A percentile compares a stretch with the other conserved stretches of the same genome.
These are phyloP conservation scores for Sporothrix protearum DNA, from an alignment of 2,329 filamentous ascomycete species.

Conservation along the genomic window DNA sequence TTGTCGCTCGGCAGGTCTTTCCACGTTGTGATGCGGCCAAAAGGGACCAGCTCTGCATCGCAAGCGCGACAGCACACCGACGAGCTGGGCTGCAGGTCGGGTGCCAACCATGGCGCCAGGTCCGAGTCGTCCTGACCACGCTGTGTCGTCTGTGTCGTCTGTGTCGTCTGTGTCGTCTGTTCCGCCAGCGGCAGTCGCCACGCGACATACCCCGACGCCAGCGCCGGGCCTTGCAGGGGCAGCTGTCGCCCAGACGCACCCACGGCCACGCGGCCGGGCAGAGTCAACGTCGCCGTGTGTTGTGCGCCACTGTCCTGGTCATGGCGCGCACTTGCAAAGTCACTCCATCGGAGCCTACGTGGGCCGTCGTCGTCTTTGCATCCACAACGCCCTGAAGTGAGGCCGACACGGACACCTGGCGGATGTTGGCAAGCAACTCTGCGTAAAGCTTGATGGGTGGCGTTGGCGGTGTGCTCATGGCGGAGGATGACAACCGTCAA, in stretches of 20 bases:
- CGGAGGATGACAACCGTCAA: not conserved
- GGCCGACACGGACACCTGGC: slow-evolving; percentile 58
- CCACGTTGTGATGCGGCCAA: slow-evolving; percentile 56
- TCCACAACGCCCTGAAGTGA: slow-evolving; percentile 46
- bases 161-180: too few species aligned
- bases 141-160: too few species aligned
- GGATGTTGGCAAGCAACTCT: slow-evolving; percentile 62
- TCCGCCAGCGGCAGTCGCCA: slow-evolving; percentile 51
- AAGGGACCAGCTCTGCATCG: slow-evolving; percentile 38
- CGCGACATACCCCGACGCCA: slow-evolving; percentile 30
- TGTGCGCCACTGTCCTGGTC: slow-evolving; percentile 41
- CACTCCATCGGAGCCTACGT: slow-evolving; percentile 45
- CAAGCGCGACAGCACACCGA: slow-evolving; percentile 45
- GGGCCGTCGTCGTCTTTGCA: slow-evolving; percentile 42
- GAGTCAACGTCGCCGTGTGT: slow-evolving; percentile 33
- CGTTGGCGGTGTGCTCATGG: not conserved
- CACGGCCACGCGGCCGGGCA: slow-evolving; percentile 46
- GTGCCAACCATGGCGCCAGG: slow-evolving; percentile 54
- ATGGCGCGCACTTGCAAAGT: slow-evolving; percentile 39
- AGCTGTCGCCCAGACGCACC: slow-evolving; percentile 31
- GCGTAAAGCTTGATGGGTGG: slow-evolving; percentile 49
- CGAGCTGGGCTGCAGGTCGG: slow-evolving; percentile 41
- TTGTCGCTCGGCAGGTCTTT: slow-evolving; percentile 94
- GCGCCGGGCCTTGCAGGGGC: slow-evolving; percentile 33
- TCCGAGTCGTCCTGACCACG: slow-evolving; percentile 27